phyloP scores from a whole-genome alignment of 2,329 filamentous ascomycete genomes.

The Curvularia spicifera region DNA sequence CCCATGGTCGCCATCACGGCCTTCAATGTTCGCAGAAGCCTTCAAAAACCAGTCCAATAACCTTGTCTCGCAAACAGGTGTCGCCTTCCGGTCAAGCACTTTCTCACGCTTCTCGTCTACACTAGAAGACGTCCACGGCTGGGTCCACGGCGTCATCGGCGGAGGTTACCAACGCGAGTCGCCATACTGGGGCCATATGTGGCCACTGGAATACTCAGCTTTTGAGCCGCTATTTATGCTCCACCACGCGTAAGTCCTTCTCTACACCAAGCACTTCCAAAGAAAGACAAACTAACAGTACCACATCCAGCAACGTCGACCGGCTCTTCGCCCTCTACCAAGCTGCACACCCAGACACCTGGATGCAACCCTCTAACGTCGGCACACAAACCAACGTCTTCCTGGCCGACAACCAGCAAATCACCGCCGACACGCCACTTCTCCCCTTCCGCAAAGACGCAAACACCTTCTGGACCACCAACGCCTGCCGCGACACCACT shows the following conservation, averaged over 20 bases:
- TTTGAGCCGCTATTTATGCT: constrained; percentile 71
- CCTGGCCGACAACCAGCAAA: constrained; percentile 48
- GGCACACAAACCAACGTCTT: constrained; percentile 35
- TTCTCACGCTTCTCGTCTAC: constrained; percentile 46
- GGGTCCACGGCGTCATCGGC: constrained; percentile 55
- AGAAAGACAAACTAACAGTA: neutral
- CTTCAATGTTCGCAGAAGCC: constrained; percentile 14
- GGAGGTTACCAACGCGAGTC: constrained; percentile 24
- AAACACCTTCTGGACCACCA: constrained; percentile 40
- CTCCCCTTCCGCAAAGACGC: constrained; percentile 41
- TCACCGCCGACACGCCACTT: constrained; percentile 58
- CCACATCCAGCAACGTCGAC: constrained; percentile 41
- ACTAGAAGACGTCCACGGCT: constrained; percentile 36
- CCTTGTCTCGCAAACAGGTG: constrained; percentile 48
- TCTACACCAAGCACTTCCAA: too few species aligned
- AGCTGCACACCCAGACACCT: constrained; percentile 70
- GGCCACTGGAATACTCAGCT: constrained; percentile 71
- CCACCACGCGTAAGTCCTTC: constrained; percentile 48
- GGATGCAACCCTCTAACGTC: constrained; percentile 59
- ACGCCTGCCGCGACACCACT: constrained; percentile 32
- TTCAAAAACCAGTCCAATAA: constrained; percentile 23
- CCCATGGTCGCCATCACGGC: constrained; percentile 28
- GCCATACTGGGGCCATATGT: constrained; percentile 67
- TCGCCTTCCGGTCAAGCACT: constrained; percentile 15
- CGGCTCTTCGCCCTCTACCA: constrained; percentile 75